A percentile compares a stretch with the other conserved stretches of the same genome.
These are phyloP conservation scores for Alternaria panax DNA, from an alignment of 2,329 filamentous ascomycete species.

Conservation along the genomic window DNA sequence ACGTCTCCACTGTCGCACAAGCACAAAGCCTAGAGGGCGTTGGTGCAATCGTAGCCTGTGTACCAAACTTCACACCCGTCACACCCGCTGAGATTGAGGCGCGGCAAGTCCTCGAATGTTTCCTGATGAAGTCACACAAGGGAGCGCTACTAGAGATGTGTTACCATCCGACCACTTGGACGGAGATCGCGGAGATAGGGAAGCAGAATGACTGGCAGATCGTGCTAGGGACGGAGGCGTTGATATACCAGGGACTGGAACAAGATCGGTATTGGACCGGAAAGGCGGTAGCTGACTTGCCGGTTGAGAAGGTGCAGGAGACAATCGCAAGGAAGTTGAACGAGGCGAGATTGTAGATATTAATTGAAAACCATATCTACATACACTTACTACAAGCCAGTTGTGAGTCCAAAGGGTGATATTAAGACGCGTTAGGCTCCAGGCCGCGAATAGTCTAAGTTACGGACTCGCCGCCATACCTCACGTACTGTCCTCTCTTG, in stretches of 20 bases:
- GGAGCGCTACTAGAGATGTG: slow-evolving; percentile 82
- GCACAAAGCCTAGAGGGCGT: slow-evolving; percentile 66
- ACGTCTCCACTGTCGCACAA: slow-evolving; percentile 68
- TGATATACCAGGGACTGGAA: slow-evolving; percentile 80
- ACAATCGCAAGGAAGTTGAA: slow-evolving; percentile 53
- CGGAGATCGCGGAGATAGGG: slow-evolving; percentile 69
- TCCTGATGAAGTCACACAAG: slow-evolving; percentile 61
- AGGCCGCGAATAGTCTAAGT: slow-evolving; percentile 72
- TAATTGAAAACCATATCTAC: background rate
- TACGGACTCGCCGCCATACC: slow-evolving; percentile 73
- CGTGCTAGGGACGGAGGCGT: slow-evolving; percentile 76
- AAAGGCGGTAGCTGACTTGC: slow-evolving; percentile 63
- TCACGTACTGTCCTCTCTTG: slow-evolving; percentile 76
- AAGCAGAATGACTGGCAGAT: slow-evolving; percentile 73
- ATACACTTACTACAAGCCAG: background rate
- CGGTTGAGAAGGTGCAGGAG: slow-evolving; percentile 66
- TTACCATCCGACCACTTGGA: slow-evolving; percentile 74
- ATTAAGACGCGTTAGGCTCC: slow-evolving; percentile 51
- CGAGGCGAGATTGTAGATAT: slow-evolving; percentile 33
- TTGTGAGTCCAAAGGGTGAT: background rate
- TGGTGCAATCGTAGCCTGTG: slow-evolving; percentile 74
- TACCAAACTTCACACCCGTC: slow-evolving; percentile 77
- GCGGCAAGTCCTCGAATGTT: slow-evolving; percentile 62
- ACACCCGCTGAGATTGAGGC: slow-evolving; percentile 69
- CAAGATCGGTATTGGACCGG: slow-evolving; percentile 72